Conservation (phyloP, 1,284 basidiomycete genomes). For the Malassezia restricta region DNA sequence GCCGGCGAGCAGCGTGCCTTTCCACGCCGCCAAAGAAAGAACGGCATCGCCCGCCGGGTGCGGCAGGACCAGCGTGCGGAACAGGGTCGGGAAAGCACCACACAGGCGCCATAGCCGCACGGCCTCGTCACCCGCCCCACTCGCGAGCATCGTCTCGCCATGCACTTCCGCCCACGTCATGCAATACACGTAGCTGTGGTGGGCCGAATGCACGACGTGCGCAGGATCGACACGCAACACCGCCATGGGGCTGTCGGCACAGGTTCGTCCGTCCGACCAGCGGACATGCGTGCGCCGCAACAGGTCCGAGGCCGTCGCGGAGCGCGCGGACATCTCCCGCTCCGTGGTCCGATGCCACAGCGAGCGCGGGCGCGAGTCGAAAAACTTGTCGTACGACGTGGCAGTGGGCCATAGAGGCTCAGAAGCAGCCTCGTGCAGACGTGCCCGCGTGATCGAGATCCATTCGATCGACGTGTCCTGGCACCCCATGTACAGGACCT, state of each 20-base stretch:
- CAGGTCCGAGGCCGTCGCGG: not conserved
- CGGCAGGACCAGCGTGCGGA: conserved; percentile 52
- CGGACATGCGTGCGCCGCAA: conserved; percentile 1
- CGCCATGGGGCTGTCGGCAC: not conserved
- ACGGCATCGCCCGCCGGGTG: conserved; percentile 51
- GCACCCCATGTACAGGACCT: conserved; percentile 69
- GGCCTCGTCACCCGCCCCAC: conserved; percentile 62
- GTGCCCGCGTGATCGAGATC: not conserved
- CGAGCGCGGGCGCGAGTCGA: conserved; percentile 55
- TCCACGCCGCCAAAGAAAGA: conserved; percentile 60
- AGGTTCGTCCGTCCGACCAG: not conserved
- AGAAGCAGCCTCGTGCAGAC: not conserved
- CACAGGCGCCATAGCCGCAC: conserved; percentile 70
- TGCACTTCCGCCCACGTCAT: conserved; percentile 49
- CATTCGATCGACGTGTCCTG: conserved; percentile 58
- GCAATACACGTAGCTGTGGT: conserved; percentile 87
- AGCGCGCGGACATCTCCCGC: conserved; percentile 49
- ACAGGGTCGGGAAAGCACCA: conserved; percentile 41
- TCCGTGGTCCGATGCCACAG: conserved; percentile 38
- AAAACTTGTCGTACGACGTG: conserved; percentile 31
- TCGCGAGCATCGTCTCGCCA: conserved; percentile 20
- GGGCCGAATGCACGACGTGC: conserved; percentile 57
- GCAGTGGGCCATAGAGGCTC: conserved; percentile 7
- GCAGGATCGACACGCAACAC: conserved; percentile 1
- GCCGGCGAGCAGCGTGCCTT: conserved; percentile 76